Evolutionary conservation across 1,284 basidiomycete species (phyloP).

Genomic region (Moniliella sp.): DNA sequence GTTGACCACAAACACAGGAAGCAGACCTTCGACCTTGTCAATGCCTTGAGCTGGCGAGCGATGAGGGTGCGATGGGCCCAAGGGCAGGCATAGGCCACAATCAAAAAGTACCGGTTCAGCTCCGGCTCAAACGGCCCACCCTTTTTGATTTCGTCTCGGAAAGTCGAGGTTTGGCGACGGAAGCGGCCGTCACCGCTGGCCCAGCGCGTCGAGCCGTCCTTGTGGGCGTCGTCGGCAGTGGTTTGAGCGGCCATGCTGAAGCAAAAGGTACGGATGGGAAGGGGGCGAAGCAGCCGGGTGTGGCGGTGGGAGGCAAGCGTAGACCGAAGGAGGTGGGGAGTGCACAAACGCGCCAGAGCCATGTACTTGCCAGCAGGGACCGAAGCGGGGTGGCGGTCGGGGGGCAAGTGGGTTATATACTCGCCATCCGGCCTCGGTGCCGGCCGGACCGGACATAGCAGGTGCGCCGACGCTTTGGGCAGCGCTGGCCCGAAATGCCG

Average conservation of each 20-base stretch:
- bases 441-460: no score
- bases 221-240: conserved; percentile 1
- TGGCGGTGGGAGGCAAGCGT: no score
- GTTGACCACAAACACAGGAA: conserved; percentile 42
- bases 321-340: no score
- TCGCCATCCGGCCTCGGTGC: no score
- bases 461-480: no score
- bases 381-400: no score
- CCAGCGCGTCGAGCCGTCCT: conserved; percentile 40
- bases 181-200: conserved; percentile 55
- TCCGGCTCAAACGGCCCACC: conserved; percentile 60
- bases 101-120: conserved; percentile 42
- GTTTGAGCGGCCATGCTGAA: not conserved
- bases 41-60: conserved; percentile 68
- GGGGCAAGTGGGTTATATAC: no score
- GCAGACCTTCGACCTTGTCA: conserved; percentile 55
- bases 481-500: no score
- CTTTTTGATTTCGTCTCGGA: conserved; percentile 46
- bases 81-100: conserved; percentile 37
- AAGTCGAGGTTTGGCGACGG: conserved; percentile 51
- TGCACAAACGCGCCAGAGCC: no score
- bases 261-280: no score
- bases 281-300: no score
- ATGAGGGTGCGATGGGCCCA: conserved; percentile 87
- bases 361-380: no score